Evolutionary conservation across 306 rosid genomes (phyloP).

Genomic region (Echinosophora koreensis): DNA sequence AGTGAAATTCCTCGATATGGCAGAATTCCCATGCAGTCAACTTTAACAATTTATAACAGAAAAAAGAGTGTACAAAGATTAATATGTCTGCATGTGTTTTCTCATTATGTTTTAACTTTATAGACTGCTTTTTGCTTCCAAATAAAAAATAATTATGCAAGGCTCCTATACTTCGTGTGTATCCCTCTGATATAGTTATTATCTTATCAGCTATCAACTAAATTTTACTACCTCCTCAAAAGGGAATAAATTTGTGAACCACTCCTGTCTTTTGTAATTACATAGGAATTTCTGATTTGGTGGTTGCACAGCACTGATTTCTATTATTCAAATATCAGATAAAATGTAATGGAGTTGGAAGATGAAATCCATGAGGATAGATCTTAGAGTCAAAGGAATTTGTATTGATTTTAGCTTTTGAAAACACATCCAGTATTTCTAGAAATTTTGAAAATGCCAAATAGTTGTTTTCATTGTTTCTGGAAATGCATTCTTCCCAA

Average conservation of each 20-base stretch:
- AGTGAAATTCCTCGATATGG: conserved; percentile 9
- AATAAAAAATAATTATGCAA: neutral
- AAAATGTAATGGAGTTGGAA: conserved; percentile 4
- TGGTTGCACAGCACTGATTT: conserved; percentile 1
- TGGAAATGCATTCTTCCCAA: too few species aligned
- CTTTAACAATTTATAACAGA: neutral
- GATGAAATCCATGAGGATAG: conserved; percentile 24
- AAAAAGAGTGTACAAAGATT: neutral
- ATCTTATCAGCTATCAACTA: neutral
- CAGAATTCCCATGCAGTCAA: too few species aligned
- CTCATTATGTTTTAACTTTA: neutral
- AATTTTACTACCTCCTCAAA: neutral
- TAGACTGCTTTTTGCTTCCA: conserved; percentile 12
- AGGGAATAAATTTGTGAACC: conserved; percentile 8
- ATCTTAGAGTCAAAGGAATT: too few species aligned
- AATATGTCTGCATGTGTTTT: neutral
- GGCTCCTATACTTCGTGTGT: neutral
- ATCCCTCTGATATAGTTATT: neutral
- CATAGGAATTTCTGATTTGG: conserved; percentile 21
- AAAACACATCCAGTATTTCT: too few species aligned
- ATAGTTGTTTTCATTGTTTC: too few species aligned
- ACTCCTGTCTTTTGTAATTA: too few species aligned
- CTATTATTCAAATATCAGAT: conserved; percentile 11
- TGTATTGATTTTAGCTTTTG: too few species aligned
- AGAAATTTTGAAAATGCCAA: too few species aligned